Percentiles rank a stretch among this genome's conserved stretches.
These are phyloP conservation scores for Aegilops sharonensis DNA, from an alignment of 176 grass and related monocot species.

Conservation along the genomic window DNA sequence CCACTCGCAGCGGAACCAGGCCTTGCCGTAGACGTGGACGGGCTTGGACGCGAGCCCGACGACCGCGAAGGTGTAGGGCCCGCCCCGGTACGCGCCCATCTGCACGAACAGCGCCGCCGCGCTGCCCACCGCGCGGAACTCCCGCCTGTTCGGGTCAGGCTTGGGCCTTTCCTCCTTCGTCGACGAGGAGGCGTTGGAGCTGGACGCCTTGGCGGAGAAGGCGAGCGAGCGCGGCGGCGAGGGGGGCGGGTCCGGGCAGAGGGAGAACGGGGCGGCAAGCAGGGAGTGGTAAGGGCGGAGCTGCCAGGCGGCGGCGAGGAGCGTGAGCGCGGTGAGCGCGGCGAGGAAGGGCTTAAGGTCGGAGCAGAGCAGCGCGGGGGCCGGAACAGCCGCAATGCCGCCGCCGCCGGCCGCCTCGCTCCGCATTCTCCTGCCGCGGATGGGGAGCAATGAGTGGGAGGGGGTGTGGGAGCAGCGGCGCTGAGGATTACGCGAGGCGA, in stretches of 20 bases:
- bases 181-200: background rate
- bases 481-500: conserved; percentile 6
- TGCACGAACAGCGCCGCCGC: conserved; percentile 88
- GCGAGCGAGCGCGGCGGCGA: conserved; percentile 26
- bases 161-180: background rate
- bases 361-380: conserved; percentile 47
- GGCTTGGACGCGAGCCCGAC: conserved; percentile 88
- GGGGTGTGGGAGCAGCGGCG: background rate
- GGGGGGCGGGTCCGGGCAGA: conserved; percentile 18
- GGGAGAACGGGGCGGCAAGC: conserved; percentile 46
- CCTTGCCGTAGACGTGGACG: conserved; percentile 75
- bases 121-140: conserved; percentile 69
- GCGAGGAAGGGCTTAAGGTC: conserved; percentile 79
- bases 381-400: conserved; percentile 26
- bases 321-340: conserved; percentile 63
- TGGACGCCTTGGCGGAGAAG: background rate
- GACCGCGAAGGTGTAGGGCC: conserved; percentile 74
- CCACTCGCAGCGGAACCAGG: conserved; percentile 87
- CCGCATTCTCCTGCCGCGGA: conserved; percentile 24
- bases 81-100: conserved; percentile 87
- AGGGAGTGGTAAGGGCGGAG: conserved; percentile 68
- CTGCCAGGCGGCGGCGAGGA: conserved; percentile 75
- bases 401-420: conserved; percentile 23
- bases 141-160: conserved; percentile 45
- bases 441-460: background rate